A percentile compares a stretch with the other conserved stretches of the same genome.
Conservation (phyloP, 352 stramenopile genomes). For the Phytophthora multivora region DNA sequence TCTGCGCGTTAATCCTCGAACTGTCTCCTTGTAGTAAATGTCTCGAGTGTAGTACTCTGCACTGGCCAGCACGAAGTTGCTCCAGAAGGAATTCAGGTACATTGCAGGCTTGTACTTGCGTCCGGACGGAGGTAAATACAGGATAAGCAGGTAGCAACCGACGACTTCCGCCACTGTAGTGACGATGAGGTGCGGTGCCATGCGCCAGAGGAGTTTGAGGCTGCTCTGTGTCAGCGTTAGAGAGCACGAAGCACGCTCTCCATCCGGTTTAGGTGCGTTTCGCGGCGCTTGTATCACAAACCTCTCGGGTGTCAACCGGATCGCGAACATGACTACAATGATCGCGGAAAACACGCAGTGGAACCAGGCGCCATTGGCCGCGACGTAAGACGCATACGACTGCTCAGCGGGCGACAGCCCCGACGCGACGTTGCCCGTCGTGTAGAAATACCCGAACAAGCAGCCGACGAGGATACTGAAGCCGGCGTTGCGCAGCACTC, state of each 20-base stretch:
- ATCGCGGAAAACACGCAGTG: neutral
- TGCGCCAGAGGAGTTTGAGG: neutral
- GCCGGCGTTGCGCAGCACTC: neutral
- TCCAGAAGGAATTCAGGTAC: neutral
- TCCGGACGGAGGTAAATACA: neutral
- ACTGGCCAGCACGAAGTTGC: neutral
- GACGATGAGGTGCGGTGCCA: neutral
- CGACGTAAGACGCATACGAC: neutral
- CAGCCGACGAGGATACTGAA: neutral
- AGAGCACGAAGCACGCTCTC: neutral
- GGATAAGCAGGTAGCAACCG: neutral
- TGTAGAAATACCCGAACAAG: neutral
- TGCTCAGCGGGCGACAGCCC: neutral
- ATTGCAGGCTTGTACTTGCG: neutral
- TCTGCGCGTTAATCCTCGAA: neutral
- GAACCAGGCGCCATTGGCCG: neutral
- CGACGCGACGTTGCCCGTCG: neutral
- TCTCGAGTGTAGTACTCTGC: neutral
- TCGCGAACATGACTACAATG: neutral
- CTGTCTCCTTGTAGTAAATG: neutral
- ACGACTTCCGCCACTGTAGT: neutral
- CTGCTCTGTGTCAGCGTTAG: neutral
- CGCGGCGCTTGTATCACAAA: neutral
- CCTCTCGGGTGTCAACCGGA: neutral
- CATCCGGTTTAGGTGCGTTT: neutral